phyloP scores from a whole-genome alignment of 257 asterid species.

The Gentiana straminea region DNA sequence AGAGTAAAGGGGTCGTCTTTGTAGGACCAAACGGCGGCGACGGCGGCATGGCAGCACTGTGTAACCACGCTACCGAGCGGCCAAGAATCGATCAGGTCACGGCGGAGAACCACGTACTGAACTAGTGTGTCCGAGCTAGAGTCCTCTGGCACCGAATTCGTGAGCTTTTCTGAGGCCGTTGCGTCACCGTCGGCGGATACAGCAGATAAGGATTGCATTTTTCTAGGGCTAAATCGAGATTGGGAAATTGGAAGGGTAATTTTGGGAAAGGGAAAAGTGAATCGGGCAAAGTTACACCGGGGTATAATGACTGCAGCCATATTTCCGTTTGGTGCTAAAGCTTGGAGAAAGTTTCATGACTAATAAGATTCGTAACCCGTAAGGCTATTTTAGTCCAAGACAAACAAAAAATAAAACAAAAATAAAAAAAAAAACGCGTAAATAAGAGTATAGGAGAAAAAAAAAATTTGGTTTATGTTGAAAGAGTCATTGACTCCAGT shows the following conservation, averaged over 20 bases:
- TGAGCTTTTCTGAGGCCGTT: background rate
- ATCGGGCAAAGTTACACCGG: conserved; percentile 5
- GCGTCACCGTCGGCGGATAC: conserved; percentile 18
- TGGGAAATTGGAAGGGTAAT: background rate
- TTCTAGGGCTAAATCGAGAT: background rate
- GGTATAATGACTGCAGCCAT: conserved; percentile 4
- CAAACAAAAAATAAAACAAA: too few species aligned
- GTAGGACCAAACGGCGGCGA: conserved; percentile 69
- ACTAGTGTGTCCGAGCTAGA: conserved; percentile 38
- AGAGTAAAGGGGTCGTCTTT: conserved; percentile 66
- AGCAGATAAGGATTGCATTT: conserved; percentile 37
- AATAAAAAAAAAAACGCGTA: too few species aligned
- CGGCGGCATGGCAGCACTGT: conserved; percentile 97
- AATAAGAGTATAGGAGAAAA: too few species aligned
- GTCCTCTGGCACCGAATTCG: conserved; percentile 16
- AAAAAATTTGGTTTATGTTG: too few species aligned
- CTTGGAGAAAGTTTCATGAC: too few species aligned
- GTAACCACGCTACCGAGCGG: conserved; percentile 86
- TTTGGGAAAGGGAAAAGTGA: background rate
- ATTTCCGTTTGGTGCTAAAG: background rate
- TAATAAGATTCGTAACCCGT: too few species aligned
- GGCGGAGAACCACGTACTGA: conserved; percentile 81
- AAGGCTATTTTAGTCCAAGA: too few species aligned
- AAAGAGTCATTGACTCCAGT: too few species aligned
- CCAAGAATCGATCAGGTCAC: conserved; percentile 87